Base-by-base conservation (phyloP, 1,284 basidiomycete genomes). In the Ustilago esculenta region DNA sequence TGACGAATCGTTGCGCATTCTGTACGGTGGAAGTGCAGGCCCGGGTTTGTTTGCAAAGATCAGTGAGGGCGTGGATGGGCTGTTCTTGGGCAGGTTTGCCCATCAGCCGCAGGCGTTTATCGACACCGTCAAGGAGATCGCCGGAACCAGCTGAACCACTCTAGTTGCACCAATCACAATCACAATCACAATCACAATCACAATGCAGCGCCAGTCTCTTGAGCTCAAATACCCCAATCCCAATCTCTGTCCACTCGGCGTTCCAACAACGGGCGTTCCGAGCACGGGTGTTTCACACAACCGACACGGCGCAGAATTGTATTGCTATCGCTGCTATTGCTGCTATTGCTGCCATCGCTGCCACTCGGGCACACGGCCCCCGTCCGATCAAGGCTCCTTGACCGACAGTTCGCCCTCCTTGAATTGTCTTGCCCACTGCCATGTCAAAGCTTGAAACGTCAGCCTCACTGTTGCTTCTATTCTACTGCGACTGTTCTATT, bases 351-450 rank as follows among this genome's bases (percentile, higher is more conserved):
- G 17, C 23, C 17, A 29, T 6, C 42, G n/a, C n/a, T n/a, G n/a
- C n/a, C n/a, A n/a, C n/a, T n/a, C n/a, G n/a, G n/a, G n/a, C n/a
- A n/a, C n/a, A n/a, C n/a, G n/a, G n/a, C n/a, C n/a, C n/a, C n/a
- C n/a, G n/a, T n/a, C n/a, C n/a, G n/a, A n/a, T 64, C 44, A 77
- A 29, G 71, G 73, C 51, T 75, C 75, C 69, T 79, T 79, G 50
- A 79, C 76, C 34, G 57, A 53, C 25, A 81, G 50, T 45, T 81
- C 75, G 37, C 77, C 79, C 27, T 77, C 68, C 50, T 72, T 77
- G 74, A 81, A 81, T 53, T 81, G 79, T 53, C 74, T 72, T 45
- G 79, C 74, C 79, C 79, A 81, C 77, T 80, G 57, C 2, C 14
- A 20, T 18, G 20, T 24, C 20, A 21, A 25, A 17, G n/a, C n/a